Conservation (phyloP, 805 yeast species). For the Metschnikowia similis region DNA sequence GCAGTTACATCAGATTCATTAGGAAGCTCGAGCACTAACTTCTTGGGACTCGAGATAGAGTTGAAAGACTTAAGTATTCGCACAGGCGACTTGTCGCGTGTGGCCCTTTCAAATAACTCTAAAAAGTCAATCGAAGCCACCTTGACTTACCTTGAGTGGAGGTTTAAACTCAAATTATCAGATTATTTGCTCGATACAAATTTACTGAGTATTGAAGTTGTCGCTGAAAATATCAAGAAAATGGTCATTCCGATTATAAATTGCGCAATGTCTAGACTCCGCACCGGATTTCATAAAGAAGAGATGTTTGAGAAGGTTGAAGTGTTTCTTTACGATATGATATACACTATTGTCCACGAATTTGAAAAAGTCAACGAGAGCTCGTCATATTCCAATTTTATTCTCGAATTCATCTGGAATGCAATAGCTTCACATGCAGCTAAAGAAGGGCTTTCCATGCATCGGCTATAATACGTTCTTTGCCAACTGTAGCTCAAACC, state of each 20-base stretch:
- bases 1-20: conserved; percentile 11
- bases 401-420: conserved; percentile 10
- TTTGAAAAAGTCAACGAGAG: conserved; percentile 13
- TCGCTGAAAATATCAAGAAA: conserved; percentile 1
- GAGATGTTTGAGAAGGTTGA: conserved; percentile 1
- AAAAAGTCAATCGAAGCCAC: conserved; percentile 18
- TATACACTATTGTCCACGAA: conserved; percentile 11
- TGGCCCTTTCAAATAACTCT: conserved; percentile 8
- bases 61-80: conserved; percentile 19
- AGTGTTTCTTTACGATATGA: conserved; percentile 13
- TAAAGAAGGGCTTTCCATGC: neutral
- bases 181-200: conserved; percentile 18
- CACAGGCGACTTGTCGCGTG: conserved; percentile 6
- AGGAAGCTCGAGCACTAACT: conserved; percentile 12
- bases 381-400: conserved; percentile 1
- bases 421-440: neutral
- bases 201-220: conserved; percentile 5
- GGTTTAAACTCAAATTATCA: conserved; percentile 19
- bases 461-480: neutral
- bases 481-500: conserved; percentile 12
- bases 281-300: neutral
- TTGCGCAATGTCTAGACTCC: conserved; percentile 3
- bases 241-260: conserved; percentile 2
- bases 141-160: conserved; percentile 21
- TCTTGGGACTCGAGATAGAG: conserved; percentile 30